Conservation (phyloP, 306 rosid genomes). For the Inga leiocalycina region DNA sequence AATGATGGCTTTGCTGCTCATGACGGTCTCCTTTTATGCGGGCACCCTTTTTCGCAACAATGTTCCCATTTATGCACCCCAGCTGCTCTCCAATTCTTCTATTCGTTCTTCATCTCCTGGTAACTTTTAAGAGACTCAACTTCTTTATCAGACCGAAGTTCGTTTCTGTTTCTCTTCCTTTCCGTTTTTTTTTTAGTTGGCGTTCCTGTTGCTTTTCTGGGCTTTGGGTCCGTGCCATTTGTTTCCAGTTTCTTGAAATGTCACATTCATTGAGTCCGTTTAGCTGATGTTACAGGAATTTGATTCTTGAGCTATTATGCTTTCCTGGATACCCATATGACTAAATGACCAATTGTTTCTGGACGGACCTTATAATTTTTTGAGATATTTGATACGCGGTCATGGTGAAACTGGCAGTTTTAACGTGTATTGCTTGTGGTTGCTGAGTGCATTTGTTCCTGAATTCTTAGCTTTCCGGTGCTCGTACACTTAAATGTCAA, state of each 20-base stretch:
- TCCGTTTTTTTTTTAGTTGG: not conserved
- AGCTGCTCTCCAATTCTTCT: constrained; percentile 45
- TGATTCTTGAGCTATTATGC: not conserved
- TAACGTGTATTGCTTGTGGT: not conserved
- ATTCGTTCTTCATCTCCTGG: constrained; percentile 36
- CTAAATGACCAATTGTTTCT: not conserved
- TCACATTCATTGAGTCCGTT: not conserved
- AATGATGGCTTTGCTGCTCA: constrained; percentile 55
- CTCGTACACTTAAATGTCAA: not conserved
- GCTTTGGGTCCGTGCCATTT: not conserved
- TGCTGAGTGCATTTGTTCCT: not conserved
- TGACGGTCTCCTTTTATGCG: constrained; percentile 69
- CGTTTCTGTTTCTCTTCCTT: not conserved
- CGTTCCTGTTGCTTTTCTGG: not conserved
- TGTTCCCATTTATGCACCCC: constrained; percentile 68
- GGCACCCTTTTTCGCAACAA: constrained; percentile 73
- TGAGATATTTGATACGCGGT: not conserved
- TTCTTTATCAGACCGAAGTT: constrained; percentile 1
- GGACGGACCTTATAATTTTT: not conserved
- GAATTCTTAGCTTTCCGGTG: constrained; percentile 19
- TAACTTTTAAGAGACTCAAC: constrained; percentile 19
- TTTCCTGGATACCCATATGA: not conserved
- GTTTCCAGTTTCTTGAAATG: not conserved
- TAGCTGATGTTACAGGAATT: not conserved
- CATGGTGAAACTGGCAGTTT: not conserved